Conservation (phyloP, 2,329 filamentous ascomycete genomes). For the Aspergillus carbonarius region DNA sequence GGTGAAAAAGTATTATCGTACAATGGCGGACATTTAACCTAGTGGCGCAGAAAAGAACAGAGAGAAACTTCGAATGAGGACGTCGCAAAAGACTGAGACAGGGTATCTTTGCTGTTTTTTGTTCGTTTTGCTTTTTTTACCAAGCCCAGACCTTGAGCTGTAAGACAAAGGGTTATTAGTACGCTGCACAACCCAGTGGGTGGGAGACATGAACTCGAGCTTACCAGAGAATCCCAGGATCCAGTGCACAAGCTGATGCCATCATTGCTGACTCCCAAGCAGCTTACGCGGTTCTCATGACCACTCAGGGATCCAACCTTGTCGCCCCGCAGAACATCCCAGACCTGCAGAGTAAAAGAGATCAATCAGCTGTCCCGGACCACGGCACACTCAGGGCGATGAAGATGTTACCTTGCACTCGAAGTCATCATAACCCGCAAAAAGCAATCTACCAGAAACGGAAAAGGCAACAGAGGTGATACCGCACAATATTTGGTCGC, state of each 20-base stretch:
- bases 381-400: background rate
- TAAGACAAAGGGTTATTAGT: constrained; percentile 17
- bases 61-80: constrained; percentile 36
- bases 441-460: constrained; percentile 89
- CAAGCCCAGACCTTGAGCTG: constrained; percentile 88
- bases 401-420: constrained; percentile 85
- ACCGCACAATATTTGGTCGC: constrained; percentile 93
- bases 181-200: background rate
- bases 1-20: constrained; percentile 48
- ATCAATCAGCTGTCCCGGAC: constrained; percentile 22
- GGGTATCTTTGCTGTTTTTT: constrained; percentile 38
- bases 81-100: constrained; percentile 37
- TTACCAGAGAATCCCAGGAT: constrained; percentile 98
- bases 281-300: constrained; percentile 98
- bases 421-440: constrained; percentile 97
- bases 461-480: constrained; percentile 98
- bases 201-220: constrained; percentile 38
- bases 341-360: constrained; percentile 63
- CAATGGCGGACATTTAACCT: constrained; percentile 38
- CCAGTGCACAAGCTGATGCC: constrained; percentile 98
- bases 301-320: constrained; percentile 95
- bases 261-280: constrained; percentile 96
- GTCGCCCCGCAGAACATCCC: constrained; percentile 95
- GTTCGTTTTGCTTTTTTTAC: constrained; percentile 45
- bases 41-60: constrained; percentile 35